phyloP scores from a whole-genome alignment of 75 land plant genomes.

The Gnetum montanum region DNA sequence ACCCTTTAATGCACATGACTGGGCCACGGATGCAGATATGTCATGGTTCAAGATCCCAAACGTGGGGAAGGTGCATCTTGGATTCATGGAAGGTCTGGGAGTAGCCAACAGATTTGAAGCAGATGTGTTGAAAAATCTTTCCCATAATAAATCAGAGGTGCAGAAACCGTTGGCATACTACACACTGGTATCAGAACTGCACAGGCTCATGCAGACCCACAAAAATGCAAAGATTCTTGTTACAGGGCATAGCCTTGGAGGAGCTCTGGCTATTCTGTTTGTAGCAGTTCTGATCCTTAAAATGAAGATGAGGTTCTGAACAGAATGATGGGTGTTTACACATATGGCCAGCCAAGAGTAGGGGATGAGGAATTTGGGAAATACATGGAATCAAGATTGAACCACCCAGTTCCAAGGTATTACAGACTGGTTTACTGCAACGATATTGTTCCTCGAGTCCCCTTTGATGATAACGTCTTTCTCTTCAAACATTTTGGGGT shows the following conservation, averaged over 20 bases:
- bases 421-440: conserved; percentile 42
- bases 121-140: not conserved
- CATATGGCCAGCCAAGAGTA: conserved; percentile 36
- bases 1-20: conserved; percentile 25
- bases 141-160: not conserved
- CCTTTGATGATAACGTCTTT: conserved; percentile 37
- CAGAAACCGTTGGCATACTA: conserved; percentile 23
- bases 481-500: conserved; percentile 40
- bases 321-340: conserved; percentile 20
- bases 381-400: conserved; percentile 25
- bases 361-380: conserved; percentile 21
- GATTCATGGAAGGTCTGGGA: conserved; percentile 30
- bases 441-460: conserved; percentile 43
- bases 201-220: conserved; percentile 9
- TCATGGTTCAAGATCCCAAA: conserved; percentile 6
- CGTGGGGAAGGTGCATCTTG: conserved; percentile 20
- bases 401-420: conserved; percentile 19
- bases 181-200: conserved; percentile 8
- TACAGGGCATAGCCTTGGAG: conserved; percentile 40
- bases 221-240: conserved; percentile 23
- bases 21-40: conserved; percentile 27
- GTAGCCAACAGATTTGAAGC: not conserved
- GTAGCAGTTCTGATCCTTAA: conserved; percentile 16
- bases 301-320: conserved; percentile 10
- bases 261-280: conserved; percentile 28